These are phyloP conservation scores for Trichocomaceae sp. DNA, from an alignment of 2,329 filamentous ascomycete genomes.

Conservation along the genomic window DNA sequence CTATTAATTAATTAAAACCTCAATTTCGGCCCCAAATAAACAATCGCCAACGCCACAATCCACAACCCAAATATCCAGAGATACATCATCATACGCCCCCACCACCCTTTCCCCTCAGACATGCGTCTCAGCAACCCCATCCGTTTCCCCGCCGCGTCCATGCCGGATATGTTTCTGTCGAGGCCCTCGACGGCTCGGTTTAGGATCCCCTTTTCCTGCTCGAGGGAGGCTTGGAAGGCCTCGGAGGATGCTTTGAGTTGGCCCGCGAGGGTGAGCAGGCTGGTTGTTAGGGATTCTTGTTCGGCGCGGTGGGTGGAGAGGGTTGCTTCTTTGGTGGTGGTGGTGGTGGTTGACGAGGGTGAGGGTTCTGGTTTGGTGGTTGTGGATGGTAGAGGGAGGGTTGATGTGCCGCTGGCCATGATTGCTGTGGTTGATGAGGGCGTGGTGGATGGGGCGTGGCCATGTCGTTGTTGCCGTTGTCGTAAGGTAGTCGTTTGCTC, in stretches of 20 bases:
- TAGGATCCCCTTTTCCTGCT: slow-evolving; percentile 67
- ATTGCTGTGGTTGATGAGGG: not conserved
- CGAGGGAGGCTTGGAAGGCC: slow-evolving; percentile 64
- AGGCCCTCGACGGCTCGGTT: slow-evolving; percentile 66
- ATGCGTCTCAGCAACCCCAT: slow-evolving; percentile 74
- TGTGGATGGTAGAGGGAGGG: not conserved
- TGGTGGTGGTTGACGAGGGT: slow-evolving; percentile 18
- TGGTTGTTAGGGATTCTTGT: slow-evolving; percentile 74
- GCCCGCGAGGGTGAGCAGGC: slow-evolving; percentile 71
- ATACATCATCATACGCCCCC: slow-evolving; percentile 76
- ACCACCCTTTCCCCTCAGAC: slow-evolving; percentile 85
- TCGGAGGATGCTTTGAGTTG: slow-evolving; percentile 70
- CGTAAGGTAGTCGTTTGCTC: not conserved
- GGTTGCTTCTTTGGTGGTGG: slow-evolving; percentile 51
- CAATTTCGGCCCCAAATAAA: slow-evolving; percentile 82
- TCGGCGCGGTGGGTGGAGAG: slow-evolving; percentile 71
- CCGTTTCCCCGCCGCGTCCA: slow-evolving; percentile 67
- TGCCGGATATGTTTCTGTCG: slow-evolving; percentile 66
- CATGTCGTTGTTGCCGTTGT: slow-evolving; percentile 7
- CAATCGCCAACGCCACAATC: slow-evolving; percentile 68
- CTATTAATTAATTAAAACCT: too few species aligned
- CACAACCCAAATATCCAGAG: slow-evolving; percentile 76
- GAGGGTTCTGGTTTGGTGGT: not conserved
- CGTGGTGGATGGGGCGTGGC: not conserved
- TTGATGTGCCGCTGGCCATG: not conserved